These are phyloP conservation scores for Poteriospumella lacustris DNA, from an alignment of 108 stramenopile species.

Conservation along the genomic window DNA sequence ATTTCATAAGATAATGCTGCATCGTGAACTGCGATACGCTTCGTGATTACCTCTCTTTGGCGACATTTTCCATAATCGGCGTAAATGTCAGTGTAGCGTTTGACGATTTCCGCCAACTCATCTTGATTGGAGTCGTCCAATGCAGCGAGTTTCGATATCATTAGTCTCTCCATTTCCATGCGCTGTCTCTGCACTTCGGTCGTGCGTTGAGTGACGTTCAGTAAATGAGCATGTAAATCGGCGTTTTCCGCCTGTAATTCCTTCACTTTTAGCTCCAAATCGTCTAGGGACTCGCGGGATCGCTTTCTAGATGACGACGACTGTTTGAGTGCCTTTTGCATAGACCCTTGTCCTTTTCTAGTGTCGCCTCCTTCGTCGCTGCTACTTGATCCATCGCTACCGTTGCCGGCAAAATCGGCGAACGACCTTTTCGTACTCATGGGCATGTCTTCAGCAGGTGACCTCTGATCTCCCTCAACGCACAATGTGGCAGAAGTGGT, in stretches of 20 bases:
- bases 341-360: too few species aligned
- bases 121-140: neutral
- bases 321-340: too few species aligned
- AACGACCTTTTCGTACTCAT: neutral
- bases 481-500: neutral
- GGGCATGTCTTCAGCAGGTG: neutral
- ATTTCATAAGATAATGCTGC: neutral
- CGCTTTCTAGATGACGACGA: too few species aligned
- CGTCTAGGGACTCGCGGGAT: conserved; percentile 5
- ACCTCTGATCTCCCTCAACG: neutral
- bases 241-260: conserved; percentile 20
- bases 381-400: neutral
- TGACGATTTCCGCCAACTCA: conserved; percentile 11
- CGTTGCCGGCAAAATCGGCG: neutral
- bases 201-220: conserved; percentile 26
- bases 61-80: conserved; percentile 71
- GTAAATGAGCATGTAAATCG: conserved; percentile 21
- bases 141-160: neutral
- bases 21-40: too few species aligned
- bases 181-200: conserved; percentile 30
- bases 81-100: conserved; percentile 68
- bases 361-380: neutral
- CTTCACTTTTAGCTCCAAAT: neutral
- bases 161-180: conserved; percentile 1
- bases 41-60: conserved; percentile 61